phyloP scores from a whole-genome alignment of 148 eudicot species.

The Silene uniflora region DNA sequence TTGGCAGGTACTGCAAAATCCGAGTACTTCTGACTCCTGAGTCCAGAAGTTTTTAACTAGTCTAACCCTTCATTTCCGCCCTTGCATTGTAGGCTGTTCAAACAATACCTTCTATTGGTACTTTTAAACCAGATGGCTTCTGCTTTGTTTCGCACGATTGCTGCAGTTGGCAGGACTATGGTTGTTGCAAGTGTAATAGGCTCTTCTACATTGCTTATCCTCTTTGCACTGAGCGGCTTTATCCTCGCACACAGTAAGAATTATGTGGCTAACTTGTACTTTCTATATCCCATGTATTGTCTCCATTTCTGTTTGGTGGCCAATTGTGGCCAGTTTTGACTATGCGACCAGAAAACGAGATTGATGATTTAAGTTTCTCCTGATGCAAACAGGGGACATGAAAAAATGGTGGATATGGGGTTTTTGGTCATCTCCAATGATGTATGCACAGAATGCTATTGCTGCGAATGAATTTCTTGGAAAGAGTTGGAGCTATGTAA shows the following conservation, averaged over 20 bases:
- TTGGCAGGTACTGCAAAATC: constrained; percentile 30
- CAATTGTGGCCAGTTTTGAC: too few species aligned
- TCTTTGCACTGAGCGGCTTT: constrained; percentile 55
- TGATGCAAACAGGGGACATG: constrained; percentile 25
- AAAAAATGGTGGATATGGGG: constrained; percentile 69
- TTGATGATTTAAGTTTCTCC: background rate
- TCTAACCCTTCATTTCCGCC: background rate
- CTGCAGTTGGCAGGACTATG: constrained; percentile 39
- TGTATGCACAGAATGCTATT: constrained; percentile 65
- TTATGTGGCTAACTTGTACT: background rate
- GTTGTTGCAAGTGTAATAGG: constrained; percentile 39
- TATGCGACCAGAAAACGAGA: background rate
- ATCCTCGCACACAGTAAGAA: constrained; percentile 46
- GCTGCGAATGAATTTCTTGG: constrained; percentile 66
- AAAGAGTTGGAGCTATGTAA: constrained; percentile 53
- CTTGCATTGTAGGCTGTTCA: constrained; percentile 34
- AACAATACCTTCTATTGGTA: constrained; percentile 39
- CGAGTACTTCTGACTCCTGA: too few species aligned
- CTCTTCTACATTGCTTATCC: constrained; percentile 25
- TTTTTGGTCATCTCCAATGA: constrained; percentile 61
- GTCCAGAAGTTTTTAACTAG: background rate
- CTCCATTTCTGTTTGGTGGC: background rate
- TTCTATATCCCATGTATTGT: background rate
- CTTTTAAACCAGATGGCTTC: constrained; percentile 41
- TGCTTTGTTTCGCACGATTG: constrained; percentile 50